phyloP scores from a whole-genome alignment of 2,329 filamentous ascomycete genomes.

The Chaetothyriales sp. region DNA sequence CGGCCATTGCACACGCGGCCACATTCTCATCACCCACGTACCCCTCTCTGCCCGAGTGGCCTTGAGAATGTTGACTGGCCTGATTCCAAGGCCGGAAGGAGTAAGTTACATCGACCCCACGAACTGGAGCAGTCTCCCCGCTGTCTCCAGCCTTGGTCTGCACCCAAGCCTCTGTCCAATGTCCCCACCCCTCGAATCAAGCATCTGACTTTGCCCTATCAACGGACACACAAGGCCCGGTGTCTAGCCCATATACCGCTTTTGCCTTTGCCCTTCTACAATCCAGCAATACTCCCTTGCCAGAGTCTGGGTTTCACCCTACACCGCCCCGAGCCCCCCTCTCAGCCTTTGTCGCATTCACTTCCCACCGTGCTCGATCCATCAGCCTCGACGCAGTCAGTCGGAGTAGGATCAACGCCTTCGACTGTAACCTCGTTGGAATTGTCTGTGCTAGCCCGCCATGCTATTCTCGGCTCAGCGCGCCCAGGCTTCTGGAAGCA shows the following conservation, averaged over 20 bases:
- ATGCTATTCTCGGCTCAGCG: too few species aligned
- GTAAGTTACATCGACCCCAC: not conserved
- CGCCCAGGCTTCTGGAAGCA: not conserved
- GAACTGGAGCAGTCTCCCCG: not conserved
- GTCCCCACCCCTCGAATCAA: not conserved
- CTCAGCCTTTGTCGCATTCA: not conserved
- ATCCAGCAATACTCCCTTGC: not conserved
- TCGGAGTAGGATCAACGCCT: not conserved
- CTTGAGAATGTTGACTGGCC: not conserved
- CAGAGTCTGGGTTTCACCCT: not conserved
- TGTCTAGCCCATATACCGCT: not conserved
- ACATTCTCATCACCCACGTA: not conserved
- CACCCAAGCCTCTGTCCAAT: not conserved
- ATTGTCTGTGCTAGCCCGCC: not conserved
- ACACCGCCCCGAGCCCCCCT: not conserved
- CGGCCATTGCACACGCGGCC: too few species aligned
- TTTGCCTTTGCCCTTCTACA: not conserved
- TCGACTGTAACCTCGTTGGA: not conserved
- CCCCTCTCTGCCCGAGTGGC: not conserved
- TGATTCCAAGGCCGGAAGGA: not conserved
- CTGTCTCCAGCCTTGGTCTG: not conserved
- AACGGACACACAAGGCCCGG: too few species aligned
- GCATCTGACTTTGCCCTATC: too few species aligned
- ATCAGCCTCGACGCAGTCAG: not conserved
- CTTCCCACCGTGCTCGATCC: not conserved